Evolutionary conservation across 805 yeast species (phyloP).

Genomic region (Debaryomyces maramus): DNA sequence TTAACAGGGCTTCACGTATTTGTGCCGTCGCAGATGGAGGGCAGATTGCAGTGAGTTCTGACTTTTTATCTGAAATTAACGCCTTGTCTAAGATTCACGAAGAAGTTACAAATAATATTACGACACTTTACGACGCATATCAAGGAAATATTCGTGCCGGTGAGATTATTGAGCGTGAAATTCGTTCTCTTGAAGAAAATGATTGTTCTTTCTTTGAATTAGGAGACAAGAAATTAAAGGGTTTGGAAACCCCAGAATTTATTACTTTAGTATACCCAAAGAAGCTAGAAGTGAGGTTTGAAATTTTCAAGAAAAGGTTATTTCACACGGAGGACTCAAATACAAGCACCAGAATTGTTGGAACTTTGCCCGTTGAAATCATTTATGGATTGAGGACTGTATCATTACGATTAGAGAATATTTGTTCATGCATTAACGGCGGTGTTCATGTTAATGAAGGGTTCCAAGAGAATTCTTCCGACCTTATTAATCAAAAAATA

Average conservation of each 20-base stretch:
- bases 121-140: constrained; percentile 40
- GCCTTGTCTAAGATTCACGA: constrained; percentile 53
- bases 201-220: constrained; percentile 68
- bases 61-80: constrained; percentile 71
- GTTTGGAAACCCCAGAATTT: constrained; percentile 88
- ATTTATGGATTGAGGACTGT: constrained; percentile 54
- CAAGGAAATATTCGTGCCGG: constrained; percentile 49
- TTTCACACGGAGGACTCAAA: constrained; percentile 19
- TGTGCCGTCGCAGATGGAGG: constrained; percentile 98
- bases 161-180: constrained; percentile 63
- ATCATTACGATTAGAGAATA: constrained; percentile 57
- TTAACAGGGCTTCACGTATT: constrained; percentile 89
- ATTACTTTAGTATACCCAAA: constrained; percentile 79
- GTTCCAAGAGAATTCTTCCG: constrained; percentile 26
- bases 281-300: constrained; percentile 59
- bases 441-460: constrained; percentile 31
- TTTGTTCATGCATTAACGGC: constrained; percentile 52
- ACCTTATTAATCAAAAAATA: constrained; percentile 19
- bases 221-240: constrained; percentile 90
- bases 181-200: constrained; percentile 59
- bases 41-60: constrained; percentile 85
- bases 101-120: constrained; percentile 29
- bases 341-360: constrained; percentile 34
- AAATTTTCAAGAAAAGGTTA: constrained; percentile 33
- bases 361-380: constrained; percentile 43